A percentile compares a stretch with the other conserved stretches of the same genome.
phyloP scores from a whole-genome alignment of 2,329 filamentous ascomycete genomes.

The Trichoderma citrinoviride region DNA sequence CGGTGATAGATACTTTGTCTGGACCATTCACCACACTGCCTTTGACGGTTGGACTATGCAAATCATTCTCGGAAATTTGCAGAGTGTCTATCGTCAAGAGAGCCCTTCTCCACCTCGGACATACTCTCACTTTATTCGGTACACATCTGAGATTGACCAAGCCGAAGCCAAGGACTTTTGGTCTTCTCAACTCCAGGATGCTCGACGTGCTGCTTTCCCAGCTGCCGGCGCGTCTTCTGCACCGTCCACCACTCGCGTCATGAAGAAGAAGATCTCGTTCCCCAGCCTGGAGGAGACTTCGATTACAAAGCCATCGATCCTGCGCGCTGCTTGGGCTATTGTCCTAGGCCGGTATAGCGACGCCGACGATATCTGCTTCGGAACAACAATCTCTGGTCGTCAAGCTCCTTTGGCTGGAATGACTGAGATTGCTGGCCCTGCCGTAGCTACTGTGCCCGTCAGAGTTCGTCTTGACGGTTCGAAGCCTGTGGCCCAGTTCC shows the following conservation, averaged over 20 bases:
- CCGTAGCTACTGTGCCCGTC: slow-evolving; percentile 34
- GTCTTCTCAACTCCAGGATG: slow-evolving; percentile 21
- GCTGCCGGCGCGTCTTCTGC: neutral
- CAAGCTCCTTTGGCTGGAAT: slow-evolving; percentile 30
- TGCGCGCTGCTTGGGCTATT: slow-evolving; percentile 31
- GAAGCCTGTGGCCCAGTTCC: slow-evolving; percentile 22
- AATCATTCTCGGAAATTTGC: neutral
- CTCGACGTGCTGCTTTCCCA: slow-evolving; percentile 3
- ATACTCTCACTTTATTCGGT: slow-evolving; percentile 23
- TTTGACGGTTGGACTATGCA: slow-evolving; percentile 28
- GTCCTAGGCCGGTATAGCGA: slow-evolving; percentile 26
- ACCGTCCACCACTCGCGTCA: neutral
- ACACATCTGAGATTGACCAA: neutral
- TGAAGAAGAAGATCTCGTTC: slow-evolving; percentile 3
- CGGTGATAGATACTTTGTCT: slow-evolving; percentile 23
- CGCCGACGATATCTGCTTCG: slow-evolving; percentile 29
- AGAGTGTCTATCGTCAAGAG: slow-evolving; percentile 11
- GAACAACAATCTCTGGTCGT: slow-evolving; percentile 31
- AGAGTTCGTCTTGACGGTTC: slow-evolving; percentile 23
- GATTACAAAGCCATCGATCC: slow-evolving; percentile 25
- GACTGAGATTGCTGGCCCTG: slow-evolving; percentile 31
- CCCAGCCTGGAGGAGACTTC: neutral
- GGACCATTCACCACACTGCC: slow-evolving; percentile 27
- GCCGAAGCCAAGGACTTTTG: slow-evolving; percentile 19
- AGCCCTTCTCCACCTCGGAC: neutral